phyloP scores from a whole-genome alignment of 2,329 filamentous ascomycete species.

The Coleophoma eucalyptorum region DNA sequence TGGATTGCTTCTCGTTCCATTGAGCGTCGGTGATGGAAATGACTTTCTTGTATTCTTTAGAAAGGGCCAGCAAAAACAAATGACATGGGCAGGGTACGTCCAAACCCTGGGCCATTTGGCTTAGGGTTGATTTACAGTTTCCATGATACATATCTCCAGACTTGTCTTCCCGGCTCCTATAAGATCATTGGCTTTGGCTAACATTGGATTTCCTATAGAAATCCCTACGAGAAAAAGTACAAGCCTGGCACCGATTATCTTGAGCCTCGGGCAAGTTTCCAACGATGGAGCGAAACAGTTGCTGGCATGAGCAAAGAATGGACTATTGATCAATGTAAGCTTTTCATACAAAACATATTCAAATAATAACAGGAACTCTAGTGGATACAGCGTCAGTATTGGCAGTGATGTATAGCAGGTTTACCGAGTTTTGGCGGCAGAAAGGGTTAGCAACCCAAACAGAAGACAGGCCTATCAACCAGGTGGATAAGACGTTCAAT shows the following conservation, averaged over 20 bases:
- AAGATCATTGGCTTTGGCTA: too few relatives aligned
- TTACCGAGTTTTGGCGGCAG: conserved; percentile 19
- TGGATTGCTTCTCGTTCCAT: conserved; percentile 17
- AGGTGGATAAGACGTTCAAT: conserved; percentile 13
- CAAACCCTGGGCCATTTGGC: neutral
- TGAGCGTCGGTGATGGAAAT: conserved; percentile 14
- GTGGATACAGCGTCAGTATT: conserved; percentile 18
- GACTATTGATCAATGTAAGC: conserved; percentile 15
- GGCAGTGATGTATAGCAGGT: conserved; percentile 17
- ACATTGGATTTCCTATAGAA: conserved; percentile 1
- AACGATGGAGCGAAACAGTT: conserved; percentile 16
- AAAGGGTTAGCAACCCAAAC: conserved; percentile 12
- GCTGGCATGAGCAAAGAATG: conserved; percentile 14
- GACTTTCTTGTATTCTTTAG: conserved; percentile 20
- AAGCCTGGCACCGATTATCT: conserved; percentile 14
- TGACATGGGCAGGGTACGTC: conserved; percentile 13
- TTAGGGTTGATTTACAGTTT: too few relatives aligned
- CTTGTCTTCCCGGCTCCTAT: too few relatives aligned
- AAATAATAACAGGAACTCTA: neutral
- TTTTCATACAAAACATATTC: neutral
- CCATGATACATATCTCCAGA: too few relatives aligned
- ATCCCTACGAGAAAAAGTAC: conserved; percentile 16
- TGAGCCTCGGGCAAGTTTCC: conserved; percentile 17
- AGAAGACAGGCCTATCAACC: conserved; percentile 8
- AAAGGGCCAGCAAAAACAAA: conserved; percentile 12